Percentiles rank a stretch among this genome's conserved stretches.
These are phyloP conservation scores for Backusella macrospora DNA, from an alignment of 192 early-diverging fungal genomes.

Conservation along the genomic window DNA sequence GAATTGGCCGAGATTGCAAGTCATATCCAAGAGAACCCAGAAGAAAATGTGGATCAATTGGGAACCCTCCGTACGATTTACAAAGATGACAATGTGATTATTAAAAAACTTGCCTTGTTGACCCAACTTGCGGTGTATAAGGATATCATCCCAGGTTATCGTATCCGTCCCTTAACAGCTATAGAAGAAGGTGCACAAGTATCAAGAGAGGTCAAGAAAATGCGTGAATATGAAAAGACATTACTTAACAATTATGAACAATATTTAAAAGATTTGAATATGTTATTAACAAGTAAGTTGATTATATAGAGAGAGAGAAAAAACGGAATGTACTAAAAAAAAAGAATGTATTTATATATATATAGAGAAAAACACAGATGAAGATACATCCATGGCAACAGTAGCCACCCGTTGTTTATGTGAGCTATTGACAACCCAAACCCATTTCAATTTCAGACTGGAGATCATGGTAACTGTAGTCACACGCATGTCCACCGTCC, in stretches of 20 bases:
- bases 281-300: constrained; percentile 33
- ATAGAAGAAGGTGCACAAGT: constrained; percentile 77
- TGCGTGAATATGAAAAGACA: constrained; percentile 84
- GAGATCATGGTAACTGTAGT: constrained; percentile 88
- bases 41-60: constrained; percentile 68
- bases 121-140: constrained; percentile 93
- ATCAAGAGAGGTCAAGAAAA: constrained; percentile 87
- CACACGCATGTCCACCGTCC: constrained; percentile 66
- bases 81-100: constrained; percentile 60
- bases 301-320: too few species aligned
- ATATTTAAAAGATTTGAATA: constrained; percentile 80
- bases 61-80: constrained; percentile 70
- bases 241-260: constrained; percentile 83
- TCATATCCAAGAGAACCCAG: constrained; percentile 80
- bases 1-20: constrained; percentile 82
- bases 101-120: constrained; percentile 78
- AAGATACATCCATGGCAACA: constrained; percentile 40
- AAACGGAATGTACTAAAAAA: not conserved
- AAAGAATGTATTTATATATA: not conserved
- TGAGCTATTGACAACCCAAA: constrained; percentile 74
- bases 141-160: constrained; percentile 95
- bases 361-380: constrained; percentile 41
- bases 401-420: constrained; percentile 84
- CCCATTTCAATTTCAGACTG: constrained; percentile 96
- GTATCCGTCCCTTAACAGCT: constrained; percentile 86